Evolutionary conservation across 2,329 filamentous ascomycete genomes (phyloP).

Genomic region (Neonectria punicea): DNA sequence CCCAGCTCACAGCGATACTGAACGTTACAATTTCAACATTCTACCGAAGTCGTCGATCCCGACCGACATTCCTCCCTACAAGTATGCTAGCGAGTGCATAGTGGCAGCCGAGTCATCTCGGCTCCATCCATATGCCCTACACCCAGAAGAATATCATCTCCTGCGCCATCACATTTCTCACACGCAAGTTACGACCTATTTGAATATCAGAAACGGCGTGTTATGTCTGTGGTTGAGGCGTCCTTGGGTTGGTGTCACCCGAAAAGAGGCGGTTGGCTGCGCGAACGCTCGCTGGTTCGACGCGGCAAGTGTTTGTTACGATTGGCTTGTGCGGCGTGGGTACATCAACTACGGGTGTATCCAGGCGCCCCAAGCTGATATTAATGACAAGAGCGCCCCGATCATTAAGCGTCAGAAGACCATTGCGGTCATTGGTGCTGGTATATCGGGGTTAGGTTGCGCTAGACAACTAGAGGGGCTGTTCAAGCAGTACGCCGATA

Average conservation of each 20-base stretch:
- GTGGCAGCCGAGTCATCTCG: slow-evolving; percentile 89
- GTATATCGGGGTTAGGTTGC: slow-evolving; percentile 92
- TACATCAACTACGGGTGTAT: slow-evolving; percentile 98
- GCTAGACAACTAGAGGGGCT: slow-evolving; percentile 91
- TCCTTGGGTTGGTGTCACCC: slow-evolving; percentile 82
- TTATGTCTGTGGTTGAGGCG: slow-evolving; percentile 90
- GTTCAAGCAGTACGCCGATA: slow-evolving; percentile 80
- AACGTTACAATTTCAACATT: slow-evolving; percentile 64
- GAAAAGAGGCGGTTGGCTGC: slow-evolving; percentile 90
- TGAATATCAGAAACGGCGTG: slow-evolving; percentile 96
- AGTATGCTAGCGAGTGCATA: slow-evolving; percentile 93
- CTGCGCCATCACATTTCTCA: slow-evolving; percentile 85
- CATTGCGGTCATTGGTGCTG: slow-evolving; percentile 88
- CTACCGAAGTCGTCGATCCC: slow-evolving; percentile 88
- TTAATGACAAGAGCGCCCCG: slow-evolving; percentile 52
- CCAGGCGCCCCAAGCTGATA: slow-evolving; percentile 63
- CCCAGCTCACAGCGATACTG: slow-evolving; percentile 45
- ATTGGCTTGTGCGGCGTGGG: slow-evolving; percentile 90
- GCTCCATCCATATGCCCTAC: slow-evolving; percentile 88
- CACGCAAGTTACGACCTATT: slow-evolving; percentile 90
- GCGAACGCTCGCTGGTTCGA: slow-evolving; percentile 91
- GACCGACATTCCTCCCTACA: slow-evolving; percentile 72
- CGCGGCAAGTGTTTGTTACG: slow-evolving; percentile 86
- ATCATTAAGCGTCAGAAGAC: slow-evolving; percentile 68
- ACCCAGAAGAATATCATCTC: slow-evolving; percentile 84